phyloP scores from a whole-genome alignment of 192 early-diverging fungal species.

The Bifiguratus adelaidae region DNA sequence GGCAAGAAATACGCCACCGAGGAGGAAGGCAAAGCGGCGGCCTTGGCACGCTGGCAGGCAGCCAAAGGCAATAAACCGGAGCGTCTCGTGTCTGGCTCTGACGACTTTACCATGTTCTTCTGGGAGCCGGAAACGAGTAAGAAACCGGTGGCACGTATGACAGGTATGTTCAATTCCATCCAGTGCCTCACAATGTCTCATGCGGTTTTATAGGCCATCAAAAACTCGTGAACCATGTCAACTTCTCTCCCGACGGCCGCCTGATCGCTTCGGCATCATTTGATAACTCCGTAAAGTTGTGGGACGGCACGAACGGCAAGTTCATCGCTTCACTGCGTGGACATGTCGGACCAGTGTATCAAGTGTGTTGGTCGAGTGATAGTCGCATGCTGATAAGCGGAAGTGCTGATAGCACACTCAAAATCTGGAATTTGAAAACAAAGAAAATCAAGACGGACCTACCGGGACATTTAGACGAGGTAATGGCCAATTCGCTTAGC shows the following conservation, averaged over 20 bases:
- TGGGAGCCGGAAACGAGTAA: conserved; percentile 81
- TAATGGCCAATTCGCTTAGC: background rate
- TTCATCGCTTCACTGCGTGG: conserved; percentile 89
- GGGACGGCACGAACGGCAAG: conserved; percentile 85
- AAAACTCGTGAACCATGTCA: conserved; percentile 89
- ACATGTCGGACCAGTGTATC: conserved; percentile 95
- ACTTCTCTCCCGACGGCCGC: conserved; percentile 87
- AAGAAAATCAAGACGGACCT: conserved; percentile 86
- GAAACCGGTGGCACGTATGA: conserved; percentile 75
- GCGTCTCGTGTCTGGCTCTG: conserved; percentile 83
- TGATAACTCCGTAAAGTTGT: conserved; percentile 96
- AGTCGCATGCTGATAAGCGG: conserved; percentile 84
- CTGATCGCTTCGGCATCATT: conserved; percentile 87
- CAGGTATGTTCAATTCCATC: too few species aligned
- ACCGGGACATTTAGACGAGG: conserved; percentile 93
- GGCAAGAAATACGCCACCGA: conserved; percentile 40
- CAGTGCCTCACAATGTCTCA: background rate
- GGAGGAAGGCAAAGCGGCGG: conserved; percentile 55
- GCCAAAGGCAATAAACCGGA: conserved; percentile 59
- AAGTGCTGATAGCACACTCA: conserved; percentile 86
- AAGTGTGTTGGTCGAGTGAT: conserved; percentile 91
- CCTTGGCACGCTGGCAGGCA: conserved; percentile 68
- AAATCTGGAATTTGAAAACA: conserved; percentile 89
- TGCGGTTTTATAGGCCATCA: conserved; percentile 57
- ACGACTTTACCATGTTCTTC: conserved; percentile 96